Base-by-base conservation (phyloP, 371 early-diverging fungal species). In the Mucor piriformis region DNA sequence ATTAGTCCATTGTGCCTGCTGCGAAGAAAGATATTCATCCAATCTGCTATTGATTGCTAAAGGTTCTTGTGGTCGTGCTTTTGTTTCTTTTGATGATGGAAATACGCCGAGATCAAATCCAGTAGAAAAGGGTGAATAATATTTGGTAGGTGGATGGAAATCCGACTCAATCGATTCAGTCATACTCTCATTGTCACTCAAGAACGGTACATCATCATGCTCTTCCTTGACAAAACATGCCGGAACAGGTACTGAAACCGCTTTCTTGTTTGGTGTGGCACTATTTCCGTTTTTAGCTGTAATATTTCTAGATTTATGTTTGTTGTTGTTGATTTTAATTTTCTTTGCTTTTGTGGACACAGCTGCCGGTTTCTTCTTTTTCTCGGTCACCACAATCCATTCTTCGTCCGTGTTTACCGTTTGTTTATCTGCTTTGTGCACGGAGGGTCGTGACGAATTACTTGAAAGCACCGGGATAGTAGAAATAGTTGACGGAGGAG, bases 91-190 rank as follows among this genome's bases (percentile, higher is more conserved):
- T 38, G 38, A 13, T 38, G 20, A n/a, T 10, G 59, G 51, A 15
- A 27, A 24, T 37, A 49, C 47, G 44, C 56, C 59, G 27, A 66
- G 43, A 47, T 66, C 66, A 48, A 66, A 66, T 3, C 60, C 66
- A n/a, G 61, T 60, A 7, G 56, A 51, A 24, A 66, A 66, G 7
- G 55, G 66, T 1, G 66, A 66, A 52, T 66, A 66, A 18, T 66
- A 66, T 11, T 46, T 55, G 15, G 38, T 21, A 46, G 38, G 40
- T 12, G 57, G 8, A 25, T 27, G 7, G 16, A 15, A 24, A 11
- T 5, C 34, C 29, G 56, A 63, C 27, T 56, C 44, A 29, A 44
- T 34, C 11, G 63, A 46, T n/a, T 20, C 27, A 21, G 57, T 32
- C n/a, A 21, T 40, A 18, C 63, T 63, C 3, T 63, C 63, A 27